These are phyloP conservation scores for Phaseolus lunatus DNA, from an alignment of 306 rosid species.

Conservation along the genomic window DNA sequence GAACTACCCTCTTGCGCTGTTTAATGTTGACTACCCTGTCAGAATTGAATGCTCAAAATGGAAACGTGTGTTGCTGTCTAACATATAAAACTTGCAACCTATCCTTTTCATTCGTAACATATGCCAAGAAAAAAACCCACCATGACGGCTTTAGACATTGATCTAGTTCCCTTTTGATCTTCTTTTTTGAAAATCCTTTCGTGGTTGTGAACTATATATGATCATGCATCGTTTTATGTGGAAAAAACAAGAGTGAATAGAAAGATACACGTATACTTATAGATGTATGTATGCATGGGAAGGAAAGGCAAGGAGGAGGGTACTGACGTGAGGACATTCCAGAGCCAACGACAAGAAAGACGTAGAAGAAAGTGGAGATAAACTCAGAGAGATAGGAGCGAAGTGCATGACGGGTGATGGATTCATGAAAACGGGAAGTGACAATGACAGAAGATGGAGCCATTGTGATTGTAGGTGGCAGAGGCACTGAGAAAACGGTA, in stretches of 20 bases:
- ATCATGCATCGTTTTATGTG: not conserved
- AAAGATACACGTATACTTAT: too few relatives aligned
- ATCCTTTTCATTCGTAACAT: slow-evolving; percentile 1
- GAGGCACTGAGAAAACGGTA: not conserved
- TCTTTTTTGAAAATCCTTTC: not conserved
- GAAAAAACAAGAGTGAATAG: not conserved
- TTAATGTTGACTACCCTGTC: not conserved
- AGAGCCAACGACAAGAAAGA: slow-evolving; percentile 68
- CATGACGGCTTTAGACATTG: not conserved
- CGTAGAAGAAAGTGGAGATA: slow-evolving; percentile 87
- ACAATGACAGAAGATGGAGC: slow-evolving; percentile 58
- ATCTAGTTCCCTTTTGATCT: not conserved
- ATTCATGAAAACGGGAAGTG: slow-evolving; percentile 59
- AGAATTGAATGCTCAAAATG: not conserved
- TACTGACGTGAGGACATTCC: slow-evolving; percentile 79
- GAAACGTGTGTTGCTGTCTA: not conserved
- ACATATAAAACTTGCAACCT: not conserved
- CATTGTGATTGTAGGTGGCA: slow-evolving; percentile 45
- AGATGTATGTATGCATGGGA: not conserved
- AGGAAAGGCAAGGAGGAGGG: too few relatives aligned
- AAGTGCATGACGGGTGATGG: slow-evolving; percentile 65
- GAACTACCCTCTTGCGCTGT: not conserved
- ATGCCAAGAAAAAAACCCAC: not conserved
- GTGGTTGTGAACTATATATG: not conserved
- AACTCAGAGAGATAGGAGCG: slow-evolving; percentile 87